A percentile compares a stretch with the other conserved stretches of the same genome.
Conservation (phyloP, 2,329 filamentous ascomycete genomes). For the Claviceps sp. region DNA sequence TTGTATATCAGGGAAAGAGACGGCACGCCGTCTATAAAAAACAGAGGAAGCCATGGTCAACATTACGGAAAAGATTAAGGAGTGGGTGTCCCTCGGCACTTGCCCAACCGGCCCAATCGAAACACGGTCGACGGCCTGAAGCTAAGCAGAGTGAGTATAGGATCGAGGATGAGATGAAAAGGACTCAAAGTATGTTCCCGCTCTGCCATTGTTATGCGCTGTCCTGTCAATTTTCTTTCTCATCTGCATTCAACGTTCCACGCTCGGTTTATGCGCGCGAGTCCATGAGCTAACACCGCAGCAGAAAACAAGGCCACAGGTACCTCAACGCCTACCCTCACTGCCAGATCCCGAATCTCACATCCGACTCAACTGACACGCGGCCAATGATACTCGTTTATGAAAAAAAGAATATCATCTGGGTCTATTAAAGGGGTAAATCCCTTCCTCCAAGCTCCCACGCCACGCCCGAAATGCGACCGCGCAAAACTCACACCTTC, state of each 20-base stretch:
- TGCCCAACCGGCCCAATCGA: slow-evolving; percentile 1
- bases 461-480: neutral
- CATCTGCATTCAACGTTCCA: too few relatives aligned
- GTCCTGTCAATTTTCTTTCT: too few relatives aligned
- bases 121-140: slow-evolving; percentile 2
- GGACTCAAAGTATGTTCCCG: slow-evolving; percentile 73
- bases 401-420: slow-evolving; percentile 74
- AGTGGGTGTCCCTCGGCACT: slow-evolving; percentile 42
- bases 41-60: slow-evolving; percentile 66
- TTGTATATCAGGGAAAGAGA: slow-evolving; percentile 7
- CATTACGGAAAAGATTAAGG: slow-evolving; percentile 99
- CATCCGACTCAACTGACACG: slow-evolving; percentile 7
- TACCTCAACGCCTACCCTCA: slow-evolving; percentile 30
- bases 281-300: slow-evolving; percentile 14
- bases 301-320: slow-evolving; percentile 97
- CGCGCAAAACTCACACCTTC: slow-evolving; percentile 45
- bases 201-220: neutral
- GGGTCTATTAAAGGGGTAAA: slow-evolving; percentile 89
- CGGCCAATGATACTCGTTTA: neutral
- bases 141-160: slow-evolving; percentile 33
- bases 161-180: slow-evolving; percentile 99
- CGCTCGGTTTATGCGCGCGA: neutral
- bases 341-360: neutral
- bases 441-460: neutral
- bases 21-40: slow-evolving; percentile 19